A percentile compares a stretch with the other conserved stretches of the same genome.
phyloP scores from a whole-genome alignment of 768 basidiomycete genomes.

The Lentinula edodes region DNA sequence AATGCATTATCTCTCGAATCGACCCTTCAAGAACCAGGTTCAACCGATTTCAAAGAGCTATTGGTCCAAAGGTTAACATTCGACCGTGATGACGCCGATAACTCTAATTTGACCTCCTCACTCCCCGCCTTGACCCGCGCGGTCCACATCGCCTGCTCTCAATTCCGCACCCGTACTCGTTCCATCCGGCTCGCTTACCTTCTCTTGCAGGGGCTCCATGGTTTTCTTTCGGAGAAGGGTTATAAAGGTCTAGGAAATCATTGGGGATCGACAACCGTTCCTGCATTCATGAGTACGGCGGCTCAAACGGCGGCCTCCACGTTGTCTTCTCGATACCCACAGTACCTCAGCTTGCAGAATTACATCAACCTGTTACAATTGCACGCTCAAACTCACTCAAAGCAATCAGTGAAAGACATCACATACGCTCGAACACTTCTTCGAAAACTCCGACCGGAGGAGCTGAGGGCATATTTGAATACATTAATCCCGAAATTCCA shows the following conservation, averaged over 20 bases:
- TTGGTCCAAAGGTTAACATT: slow-evolving; percentile 28
- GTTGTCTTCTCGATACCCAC: not conserved
- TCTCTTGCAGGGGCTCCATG: slow-evolving; percentile 37
- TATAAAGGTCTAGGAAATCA: slow-evolving; percentile 28
- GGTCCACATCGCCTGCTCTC: slow-evolving; percentile 31
- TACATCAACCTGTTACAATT: slow-evolving; percentile 1
- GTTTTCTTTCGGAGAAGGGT: slow-evolving; percentile 37
- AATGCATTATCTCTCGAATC: slow-evolving; percentile 4
- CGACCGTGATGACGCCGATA: not conserved
- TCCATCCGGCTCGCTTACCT: slow-evolving; percentile 43
- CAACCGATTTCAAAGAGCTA: slow-evolving; percentile 27
- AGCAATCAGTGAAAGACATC: not conserved
- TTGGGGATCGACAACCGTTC: slow-evolving; percentile 14
- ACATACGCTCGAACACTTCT: not conserved
- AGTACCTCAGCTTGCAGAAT: not conserved
- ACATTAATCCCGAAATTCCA: not conserved
- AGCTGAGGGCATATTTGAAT: not conserved
- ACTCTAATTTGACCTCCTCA: slow-evolving; percentile 5
- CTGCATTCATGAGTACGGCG: not conserved
- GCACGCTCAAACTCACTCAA: not conserved
- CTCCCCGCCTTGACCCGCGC: slow-evolving; percentile 24
- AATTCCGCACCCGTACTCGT: slow-evolving; percentile 25
- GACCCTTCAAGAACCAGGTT: slow-evolving; percentile 11
- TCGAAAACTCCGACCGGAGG: not conserved
- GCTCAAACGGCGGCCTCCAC: not conserved